Percentiles rank a stretch among this genome's conserved stretches.
Conservation (phyloP, 2,329 filamentous ascomycete species). For the Fusarium oligoseptatum region DNA sequence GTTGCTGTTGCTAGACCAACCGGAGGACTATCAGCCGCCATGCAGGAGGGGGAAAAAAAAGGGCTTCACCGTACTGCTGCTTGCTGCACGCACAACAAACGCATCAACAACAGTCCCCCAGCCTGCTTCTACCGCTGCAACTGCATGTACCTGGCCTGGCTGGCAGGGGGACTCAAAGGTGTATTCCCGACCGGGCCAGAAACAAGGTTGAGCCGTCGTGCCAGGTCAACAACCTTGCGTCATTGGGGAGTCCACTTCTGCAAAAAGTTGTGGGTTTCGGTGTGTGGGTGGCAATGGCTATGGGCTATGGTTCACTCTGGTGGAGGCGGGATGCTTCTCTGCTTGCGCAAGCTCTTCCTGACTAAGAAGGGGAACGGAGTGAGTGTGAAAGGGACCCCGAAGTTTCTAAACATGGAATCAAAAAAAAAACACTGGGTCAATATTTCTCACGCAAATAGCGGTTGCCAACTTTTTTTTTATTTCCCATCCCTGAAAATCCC, state of each 20-base stretch:
- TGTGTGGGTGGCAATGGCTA: conserved; percentile 1
- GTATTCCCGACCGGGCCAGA: background rate
- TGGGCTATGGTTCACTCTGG: conserved; percentile 19
- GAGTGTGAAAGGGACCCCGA: background rate
- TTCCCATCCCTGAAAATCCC: background rate
- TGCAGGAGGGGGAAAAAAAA: background rate
- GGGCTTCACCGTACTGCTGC: background rate
- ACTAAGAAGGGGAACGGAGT: conserved; percentile 2
- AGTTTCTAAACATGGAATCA: conserved; percentile 8
- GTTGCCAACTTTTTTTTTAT: background rate
- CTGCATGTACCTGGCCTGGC: background rate
- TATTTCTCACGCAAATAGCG: background rate
- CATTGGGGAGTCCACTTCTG: conserved; percentile 8
- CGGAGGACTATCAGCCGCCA: background rate
- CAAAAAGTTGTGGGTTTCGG: background rate
- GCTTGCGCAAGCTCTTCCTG: conserved; percentile 37
- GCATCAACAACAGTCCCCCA: background rate
- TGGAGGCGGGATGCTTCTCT: conserved; percentile 25
- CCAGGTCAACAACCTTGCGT: conserved; percentile 25
- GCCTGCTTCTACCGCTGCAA: background rate
- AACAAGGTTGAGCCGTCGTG: conserved; percentile 5
- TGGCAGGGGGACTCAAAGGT: background rate
- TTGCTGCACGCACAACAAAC: background rate
- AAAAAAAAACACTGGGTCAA: background rate
- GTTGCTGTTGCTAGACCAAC: conserved; percentile 15